phyloP scores from a whole-genome alignment of 2,329 filamentous ascomycete species.

The Fusarium sp. region DNA sequence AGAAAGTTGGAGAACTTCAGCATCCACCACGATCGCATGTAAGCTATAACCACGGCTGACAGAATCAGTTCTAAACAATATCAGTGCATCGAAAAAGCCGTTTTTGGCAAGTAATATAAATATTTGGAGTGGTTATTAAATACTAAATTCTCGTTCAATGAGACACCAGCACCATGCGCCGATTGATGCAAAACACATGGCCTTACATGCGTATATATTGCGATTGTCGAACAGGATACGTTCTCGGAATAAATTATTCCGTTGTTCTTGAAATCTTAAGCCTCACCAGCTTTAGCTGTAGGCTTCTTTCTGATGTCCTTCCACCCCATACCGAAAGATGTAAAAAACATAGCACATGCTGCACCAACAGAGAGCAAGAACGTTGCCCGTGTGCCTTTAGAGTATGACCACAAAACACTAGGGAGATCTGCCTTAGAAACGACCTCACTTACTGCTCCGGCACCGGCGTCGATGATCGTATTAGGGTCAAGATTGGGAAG shows the following conservation, averaged over 20 bases:
- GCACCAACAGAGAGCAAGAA: constrained; percentile 51
- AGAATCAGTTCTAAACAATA: background rate
- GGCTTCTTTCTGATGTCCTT: constrained; percentile 57
- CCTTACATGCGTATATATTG: background rate
- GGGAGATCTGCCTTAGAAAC: constrained; percentile 50
- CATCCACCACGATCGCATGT: background rate
- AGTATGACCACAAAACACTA: constrained; percentile 57
- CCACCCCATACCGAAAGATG: constrained; percentile 61
- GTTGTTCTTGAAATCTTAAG: constrained; percentile 2
- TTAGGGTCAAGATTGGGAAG: constrained; percentile 49
- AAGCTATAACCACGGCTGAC: background rate
- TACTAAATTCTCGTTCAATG: background rate
- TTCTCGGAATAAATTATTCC: too few relatives aligned
- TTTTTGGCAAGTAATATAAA: background rate
- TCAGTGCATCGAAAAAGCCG: background rate
- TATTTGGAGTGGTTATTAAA: background rate
- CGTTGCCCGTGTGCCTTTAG: constrained; percentile 49
- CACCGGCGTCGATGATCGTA: constrained; percentile 57
- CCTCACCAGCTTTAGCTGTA: constrained; percentile 25
- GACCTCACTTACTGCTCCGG: constrained; percentile 53
- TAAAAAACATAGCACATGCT: constrained; percentile 50
- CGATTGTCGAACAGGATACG: too few relatives aligned
- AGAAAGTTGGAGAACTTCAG: background rate
- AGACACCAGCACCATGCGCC: background rate
- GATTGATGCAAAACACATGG: background rate